A percentile compares a stretch with the other conserved stretches of the same genome.
These are phyloP conservation scores for Hypomyces rosellus DNA, from an alignment of 2,329 filamentous ascomycete species.

Conservation along the genomic window DNA sequence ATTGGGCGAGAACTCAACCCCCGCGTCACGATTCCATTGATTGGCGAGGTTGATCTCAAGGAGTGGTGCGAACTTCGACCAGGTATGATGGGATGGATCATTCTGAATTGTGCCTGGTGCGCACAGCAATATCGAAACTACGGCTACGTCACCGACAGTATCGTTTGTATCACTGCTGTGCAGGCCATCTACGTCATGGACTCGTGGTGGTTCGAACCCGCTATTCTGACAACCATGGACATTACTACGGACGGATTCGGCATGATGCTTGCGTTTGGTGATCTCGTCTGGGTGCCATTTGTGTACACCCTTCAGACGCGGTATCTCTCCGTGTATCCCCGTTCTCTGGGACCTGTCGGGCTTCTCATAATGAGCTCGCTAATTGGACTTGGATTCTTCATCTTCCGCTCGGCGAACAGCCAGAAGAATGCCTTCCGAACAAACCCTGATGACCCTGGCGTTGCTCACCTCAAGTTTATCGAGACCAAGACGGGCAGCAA, in stretches of 20 bases:
- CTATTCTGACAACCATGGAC: constrained; percentile 89
- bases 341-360: constrained; percentile 66
- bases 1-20: constrained; percentile 95
- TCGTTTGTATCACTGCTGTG: constrained; percentile 68
- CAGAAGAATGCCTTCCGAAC: constrained; percentile 94
- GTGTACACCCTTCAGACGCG: constrained; percentile 78
- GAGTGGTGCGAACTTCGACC: constrained; percentile 86
- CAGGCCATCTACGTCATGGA: constrained; percentile 83
- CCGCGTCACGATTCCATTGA: constrained; percentile 67
- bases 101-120: constrained; percentile 77
- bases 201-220: constrained; percentile 77
- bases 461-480: constrained; percentile 78
- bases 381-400: constrained; percentile 69
- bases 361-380: constrained; percentile 59
- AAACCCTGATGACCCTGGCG: constrained; percentile 71
- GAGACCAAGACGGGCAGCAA: constrained; percentile 76
- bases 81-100: constrained; percentile 81
- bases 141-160: constrained; percentile 79
- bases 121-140: constrained; percentile 83
- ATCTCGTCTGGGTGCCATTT: constrained; percentile 89
- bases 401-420: constrained; percentile 90
- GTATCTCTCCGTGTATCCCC: constrained; percentile 77
- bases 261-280: constrained; percentile 90
- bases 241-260: constrained; percentile 91
- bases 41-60: constrained; percentile 88